phyloP scores from a whole-genome alignment of 768 basidiomycete species.

The Suillus subluteus region DNA sequence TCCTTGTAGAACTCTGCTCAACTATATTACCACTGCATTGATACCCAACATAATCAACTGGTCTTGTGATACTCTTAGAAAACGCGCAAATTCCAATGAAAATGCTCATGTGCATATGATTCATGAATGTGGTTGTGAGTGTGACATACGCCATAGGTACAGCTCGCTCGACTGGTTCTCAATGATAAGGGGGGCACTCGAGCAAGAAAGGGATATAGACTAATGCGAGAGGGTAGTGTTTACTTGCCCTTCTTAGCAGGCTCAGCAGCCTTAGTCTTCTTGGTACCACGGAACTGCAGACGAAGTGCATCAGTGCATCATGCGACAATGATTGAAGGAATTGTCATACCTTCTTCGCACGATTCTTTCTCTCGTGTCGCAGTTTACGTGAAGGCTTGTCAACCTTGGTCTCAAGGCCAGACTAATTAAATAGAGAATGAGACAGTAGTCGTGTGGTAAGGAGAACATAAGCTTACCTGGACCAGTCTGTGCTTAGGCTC shows the following conservation, averaged over 20 bases:
- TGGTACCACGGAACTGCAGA: slow-evolving; percentile 86
- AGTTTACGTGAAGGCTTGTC: slow-evolving; percentile 95
- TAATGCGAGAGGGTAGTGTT: slow-evolving; percentile 32
- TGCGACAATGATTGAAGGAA: slow-evolving; percentile 4
- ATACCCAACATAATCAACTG: slow-evolving; percentile 38
- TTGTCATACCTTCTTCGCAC: slow-evolving; percentile 90
- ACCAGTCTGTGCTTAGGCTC: slow-evolving; percentile 96
- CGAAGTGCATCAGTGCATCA: slow-evolving; percentile 19
- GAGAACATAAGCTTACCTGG: slow-evolving; percentile 63
- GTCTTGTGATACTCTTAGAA: slow-evolving; percentile 37
- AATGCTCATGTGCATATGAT: slow-evolving; percentile 29
- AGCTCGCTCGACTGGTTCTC: slow-evolving; percentile 39
- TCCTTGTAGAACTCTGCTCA: slow-evolving; percentile 19
- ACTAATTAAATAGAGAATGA: slow-evolving; percentile 43
- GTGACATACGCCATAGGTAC: slow-evolving; percentile 48
- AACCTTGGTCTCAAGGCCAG: slow-evolving; percentile 72
- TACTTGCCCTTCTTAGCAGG: slow-evolving; percentile 93
- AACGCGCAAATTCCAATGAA: slow-evolving; percentile 28
- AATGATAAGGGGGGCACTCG: slow-evolving; percentile 30
- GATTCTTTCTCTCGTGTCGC: slow-evolving; percentile 99
- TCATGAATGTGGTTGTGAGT: slow-evolving; percentile 24
- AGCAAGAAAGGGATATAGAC: slow-evolving; percentile 19
- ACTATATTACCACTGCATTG: slow-evolving; percentile 19
- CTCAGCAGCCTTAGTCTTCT: slow-evolving; percentile 93
- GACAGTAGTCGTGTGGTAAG: slow-evolving; percentile 1